Evolutionary conservation across 306 rosid species (phyloP).

Genomic region (Cucumis sativus): Cucumber_9930_V3 NC_026656.2:24389001-24389500

Average conservation of each 20-base stretch:
- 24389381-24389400: too few relatives aligned
- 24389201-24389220: constrained; percentile 26
- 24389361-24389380: too few relatives aligned
- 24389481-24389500: too few relatives aligned
- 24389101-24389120: constrained; percentile 21
- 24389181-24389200: constrained; percentile 22
- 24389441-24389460: too few relatives aligned
- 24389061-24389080: constrained; percentile 15
- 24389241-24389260: constrained; percentile 35
- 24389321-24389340: too few relatives aligned
- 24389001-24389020: constrained; percentile 22
- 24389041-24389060: constrained; percentile 25
- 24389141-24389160: constrained; percentile 11
- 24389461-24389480: too few relatives aligned
- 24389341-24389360: too few relatives aligned
- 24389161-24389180: constrained; percentile 13
- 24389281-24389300: not conserved
- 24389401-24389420: too few relatives aligned
- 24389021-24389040: constrained; percentile 24
- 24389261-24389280: not conserved
- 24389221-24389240: constrained; percentile 33
- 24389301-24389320: not conserved
- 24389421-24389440: too few relatives aligned
- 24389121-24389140: constrained; percentile 11
- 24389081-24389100: constrained; percentile 17